Evolutionary conservation across 352 stramenopile species (phyloP).

Genomic region (Phytophthora capsici): DNA sequence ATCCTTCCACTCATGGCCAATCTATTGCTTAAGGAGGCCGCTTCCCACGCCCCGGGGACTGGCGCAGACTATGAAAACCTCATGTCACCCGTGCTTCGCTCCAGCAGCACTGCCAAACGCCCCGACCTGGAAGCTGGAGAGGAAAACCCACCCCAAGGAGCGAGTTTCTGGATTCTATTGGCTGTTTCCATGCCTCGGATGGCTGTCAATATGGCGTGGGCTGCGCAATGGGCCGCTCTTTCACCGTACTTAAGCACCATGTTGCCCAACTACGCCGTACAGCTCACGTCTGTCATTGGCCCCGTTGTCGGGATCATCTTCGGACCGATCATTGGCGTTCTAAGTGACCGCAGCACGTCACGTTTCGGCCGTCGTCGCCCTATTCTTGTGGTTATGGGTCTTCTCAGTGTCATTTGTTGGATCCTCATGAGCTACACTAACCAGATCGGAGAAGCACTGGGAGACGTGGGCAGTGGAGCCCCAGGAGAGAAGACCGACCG

Average conservation of each 20-base stretch:
- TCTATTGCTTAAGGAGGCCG: constrained; percentile 19
- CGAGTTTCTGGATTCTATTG: constrained; percentile 45
- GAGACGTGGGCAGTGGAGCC: constrained; percentile 28
- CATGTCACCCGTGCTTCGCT: constrained; percentile 19
- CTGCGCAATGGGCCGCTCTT: constrained; percentile 55
- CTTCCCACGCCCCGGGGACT: background rate
- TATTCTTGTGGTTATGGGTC: constrained; percentile 37
- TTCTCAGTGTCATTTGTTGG: constrained; percentile 44
- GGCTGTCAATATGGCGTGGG: constrained; percentile 63
- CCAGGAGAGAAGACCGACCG: constrained; percentile 30
- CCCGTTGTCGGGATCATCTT: constrained; percentile 53
- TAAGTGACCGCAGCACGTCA: constrained; percentile 48
- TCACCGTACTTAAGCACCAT: constrained; percentile 54
- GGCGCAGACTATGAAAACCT: constrained; percentile 29
- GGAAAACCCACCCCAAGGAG: constrained; percentile 1
- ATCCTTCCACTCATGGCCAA: constrained; percentile 11
- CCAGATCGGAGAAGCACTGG: constrained; percentile 32
- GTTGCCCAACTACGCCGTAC: constrained; percentile 48
- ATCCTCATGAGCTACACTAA: constrained; percentile 43
- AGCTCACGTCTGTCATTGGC: constrained; percentile 54
- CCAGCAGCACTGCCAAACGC: constrained; percentile 21
- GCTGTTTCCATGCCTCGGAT: constrained; percentile 52
- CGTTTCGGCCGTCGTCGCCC: constrained; percentile 47
- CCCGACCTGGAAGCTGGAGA: constrained; percentile 23
- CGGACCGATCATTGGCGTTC: constrained; percentile 39